Percentiles rank a stretch among this genome's conserved stretches.
phyloP scores from a whole-genome alignment of 164 flowering plant species.

The Amborella trichopoda region DNA sequence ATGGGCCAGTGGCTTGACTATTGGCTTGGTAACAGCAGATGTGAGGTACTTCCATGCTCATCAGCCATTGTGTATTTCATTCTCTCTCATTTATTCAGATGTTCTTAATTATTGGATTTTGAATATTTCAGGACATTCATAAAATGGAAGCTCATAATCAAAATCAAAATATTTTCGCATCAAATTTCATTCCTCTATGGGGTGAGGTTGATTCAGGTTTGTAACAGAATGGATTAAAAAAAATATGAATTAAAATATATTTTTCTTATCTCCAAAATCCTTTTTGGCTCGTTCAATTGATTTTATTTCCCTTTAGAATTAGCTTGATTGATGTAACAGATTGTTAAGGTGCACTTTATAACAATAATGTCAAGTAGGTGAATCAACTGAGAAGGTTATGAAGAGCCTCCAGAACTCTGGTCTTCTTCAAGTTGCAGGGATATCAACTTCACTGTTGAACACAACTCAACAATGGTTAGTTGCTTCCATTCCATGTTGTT shows the following conservation, averaged over 20 bases:
- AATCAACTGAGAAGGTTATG: slow-evolving; percentile 18
- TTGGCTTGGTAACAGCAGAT: slow-evolving; percentile 34
- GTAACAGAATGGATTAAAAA: slow-evolving; percentile 1
- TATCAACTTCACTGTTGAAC: slow-evolving; percentile 65
- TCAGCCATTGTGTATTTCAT: too few species aligned
- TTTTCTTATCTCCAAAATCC: too few species aligned
- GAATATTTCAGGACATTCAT: slow-evolving; percentile 32
- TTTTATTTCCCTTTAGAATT: too few species aligned
- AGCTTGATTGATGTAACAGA: too few species aligned
- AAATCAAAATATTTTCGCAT: slow-evolving; percentile 53
- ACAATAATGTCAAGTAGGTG: slow-evolving; percentile 1
- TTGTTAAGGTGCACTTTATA: too few species aligned
- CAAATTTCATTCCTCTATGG: slow-evolving; percentile 89
- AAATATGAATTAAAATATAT: too few species aligned
- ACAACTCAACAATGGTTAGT: slow-evolving; percentile 87
- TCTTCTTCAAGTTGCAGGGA: slow-evolving; percentile 55
- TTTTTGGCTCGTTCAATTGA: too few species aligned
- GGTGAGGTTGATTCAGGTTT: slow-evolving; percentile 53
- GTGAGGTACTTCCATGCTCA: too few species aligned
- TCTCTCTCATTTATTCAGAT: background rate
- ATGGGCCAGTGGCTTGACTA: slow-evolving; percentile 93
- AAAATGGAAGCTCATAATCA: slow-evolving; percentile 46
- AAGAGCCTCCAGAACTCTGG: slow-evolving; percentile 56
- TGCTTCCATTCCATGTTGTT: too few species aligned
- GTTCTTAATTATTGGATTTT: background rate